Percentiles rank a stretch among this genome's conserved stretches.
Evolutionary conservation across 2,329 filamentous ascomycete species (phyloP).

Genomic region (Fusarium sp.): DNA sequence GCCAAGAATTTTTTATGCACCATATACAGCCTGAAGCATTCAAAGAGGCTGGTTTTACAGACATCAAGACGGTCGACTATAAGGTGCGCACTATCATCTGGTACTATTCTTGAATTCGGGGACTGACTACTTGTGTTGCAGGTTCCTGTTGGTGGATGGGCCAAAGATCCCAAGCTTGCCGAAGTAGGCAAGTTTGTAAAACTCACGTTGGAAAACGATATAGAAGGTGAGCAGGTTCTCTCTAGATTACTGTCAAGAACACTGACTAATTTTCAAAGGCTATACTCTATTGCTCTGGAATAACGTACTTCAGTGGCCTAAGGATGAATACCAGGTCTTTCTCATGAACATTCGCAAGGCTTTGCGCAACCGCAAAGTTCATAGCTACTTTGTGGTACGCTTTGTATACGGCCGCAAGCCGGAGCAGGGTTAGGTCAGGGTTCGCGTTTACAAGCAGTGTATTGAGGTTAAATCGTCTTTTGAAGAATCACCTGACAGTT

Average conservation of each 20-base stretch:
- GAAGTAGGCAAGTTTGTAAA: slow-evolving; percentile 25
- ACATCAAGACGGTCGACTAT: slow-evolving; percentile 1
- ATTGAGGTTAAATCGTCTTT: no score
- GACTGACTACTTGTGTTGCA: not conserved
- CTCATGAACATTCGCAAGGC: slow-evolving; percentile 19
- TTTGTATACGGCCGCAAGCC: slow-evolving; percentile 34
- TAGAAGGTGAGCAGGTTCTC: no score
- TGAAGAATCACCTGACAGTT: no score
- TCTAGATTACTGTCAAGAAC: not conserved
- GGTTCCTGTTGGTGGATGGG: slow-evolving; percentile 32
- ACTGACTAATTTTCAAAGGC: not conserved
- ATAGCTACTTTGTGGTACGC: slow-evolving; percentile 28
- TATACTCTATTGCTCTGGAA: slow-evolving; percentile 30
- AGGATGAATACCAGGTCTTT: slow-evolving; percentile 32
- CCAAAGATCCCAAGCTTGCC: slow-evolving; percentile 20
- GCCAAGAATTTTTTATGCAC: slow-evolving; percentile 5
- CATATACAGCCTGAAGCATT: slow-evolving; percentile 5
- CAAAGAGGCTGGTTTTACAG: slow-evolving; percentile 3
- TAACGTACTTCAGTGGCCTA: slow-evolving; percentile 24
- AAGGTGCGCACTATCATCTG: not conserved
- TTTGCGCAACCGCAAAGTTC: slow-evolving; percentile 26
- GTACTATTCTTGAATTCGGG: no score
- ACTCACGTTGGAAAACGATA: not conserved
- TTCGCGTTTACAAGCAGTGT: no score
- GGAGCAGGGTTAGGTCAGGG: no score